These are phyloP conservation scores for Aspergillus sp. DNA, from an alignment of 2,329 filamentous ascomycete genomes.

Conservation along the genomic window DNA sequence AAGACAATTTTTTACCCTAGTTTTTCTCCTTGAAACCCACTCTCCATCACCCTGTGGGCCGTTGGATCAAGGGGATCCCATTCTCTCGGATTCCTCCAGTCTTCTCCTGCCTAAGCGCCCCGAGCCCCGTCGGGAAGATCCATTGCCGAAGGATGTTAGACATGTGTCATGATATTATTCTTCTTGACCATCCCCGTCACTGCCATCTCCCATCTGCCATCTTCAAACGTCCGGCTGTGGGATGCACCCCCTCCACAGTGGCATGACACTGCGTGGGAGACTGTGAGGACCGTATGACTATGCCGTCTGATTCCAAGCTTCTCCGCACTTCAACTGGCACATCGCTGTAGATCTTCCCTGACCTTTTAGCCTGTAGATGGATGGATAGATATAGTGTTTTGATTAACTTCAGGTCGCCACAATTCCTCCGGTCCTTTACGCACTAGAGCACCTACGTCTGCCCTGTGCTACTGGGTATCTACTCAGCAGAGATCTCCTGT, in stretches of 20 bases:
- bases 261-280: conserved; percentile 3
- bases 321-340: conserved; percentile 4
- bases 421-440: not conserved
- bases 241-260: conserved; percentile 1
- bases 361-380: not conserved
- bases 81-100: conserved; percentile 2
- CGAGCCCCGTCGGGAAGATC: conserved; percentile 3
- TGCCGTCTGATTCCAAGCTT: conserved; percentile 1
- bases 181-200: not conserved
- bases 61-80: conserved; percentile 1
- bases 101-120: conserved; percentile 1
- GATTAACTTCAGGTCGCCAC: not conserved
- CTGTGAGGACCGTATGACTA: conserved; percentile 6
- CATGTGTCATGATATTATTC: not conserved
- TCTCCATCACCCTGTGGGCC: conserved; percentile 4
- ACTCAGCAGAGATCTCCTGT: not conserved
- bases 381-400: not conserved
- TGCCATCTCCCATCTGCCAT: not conserved
- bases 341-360: not conserved
- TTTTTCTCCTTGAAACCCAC: not conserved
- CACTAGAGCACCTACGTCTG: not conserved
- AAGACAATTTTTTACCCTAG: too few relatives aligned
- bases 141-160: not conserved
- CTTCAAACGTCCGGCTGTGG: not conserved
- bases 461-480: not conserved